These are phyloP conservation scores for Solanum paucissectum DNA, from an alignment of 257 asterid genomes.

Conservation along the genomic window DNA sequence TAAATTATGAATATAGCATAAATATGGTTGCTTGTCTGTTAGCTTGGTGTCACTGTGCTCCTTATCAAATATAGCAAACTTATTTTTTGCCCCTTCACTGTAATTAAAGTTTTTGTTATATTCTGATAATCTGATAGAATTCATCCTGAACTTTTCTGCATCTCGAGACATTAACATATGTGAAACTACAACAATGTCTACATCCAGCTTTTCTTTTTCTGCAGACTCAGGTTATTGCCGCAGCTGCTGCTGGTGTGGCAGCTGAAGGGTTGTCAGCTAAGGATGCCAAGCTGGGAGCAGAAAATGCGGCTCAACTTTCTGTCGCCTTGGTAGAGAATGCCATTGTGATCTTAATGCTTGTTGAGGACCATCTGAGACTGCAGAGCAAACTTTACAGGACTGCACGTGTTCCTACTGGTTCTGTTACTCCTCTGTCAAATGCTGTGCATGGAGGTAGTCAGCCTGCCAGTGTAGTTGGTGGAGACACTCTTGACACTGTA, in stretches of 20 bases:
- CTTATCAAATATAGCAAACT: background rate
- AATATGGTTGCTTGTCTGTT: background rate
- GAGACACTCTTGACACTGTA: slow-evolving; percentile 36
- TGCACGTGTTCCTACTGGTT: slow-evolving; percentile 49
- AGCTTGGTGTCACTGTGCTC: background rate
- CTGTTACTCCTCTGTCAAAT: slow-evolving; percentile 60
- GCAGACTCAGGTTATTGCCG: slow-evolving; percentile 98
- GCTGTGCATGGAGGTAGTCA: slow-evolving; percentile 39
- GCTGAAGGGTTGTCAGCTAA: slow-evolving; percentile 88
- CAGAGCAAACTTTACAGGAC: slow-evolving; percentile 80
- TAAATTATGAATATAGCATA: background rate
- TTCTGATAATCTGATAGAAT: background rate
- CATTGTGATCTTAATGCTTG: slow-evolving; percentile 95
- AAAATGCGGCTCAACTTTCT: slow-evolving; percentile 95
- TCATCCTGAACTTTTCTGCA: background rate
- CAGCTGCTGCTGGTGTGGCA: slow-evolving; percentile 99
- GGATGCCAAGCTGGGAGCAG: slow-evolving; percentile 90
- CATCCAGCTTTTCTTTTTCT: slow-evolving; percentile 31
- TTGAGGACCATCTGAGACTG: slow-evolving; percentile 90
- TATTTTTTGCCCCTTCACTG: background rate
- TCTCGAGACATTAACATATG: background rate
- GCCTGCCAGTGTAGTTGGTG: slow-evolving; percentile 36
- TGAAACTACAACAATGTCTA: slow-evolving; percentile 20
- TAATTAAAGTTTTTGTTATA: background rate
- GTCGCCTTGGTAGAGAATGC: slow-evolving; percentile 99